Percentiles rank a stretch among this genome's conserved stretches.
Conservation (phyloP, 2,329 filamentous ascomycete genomes). For the Fusarium avenaceum region DNA sequence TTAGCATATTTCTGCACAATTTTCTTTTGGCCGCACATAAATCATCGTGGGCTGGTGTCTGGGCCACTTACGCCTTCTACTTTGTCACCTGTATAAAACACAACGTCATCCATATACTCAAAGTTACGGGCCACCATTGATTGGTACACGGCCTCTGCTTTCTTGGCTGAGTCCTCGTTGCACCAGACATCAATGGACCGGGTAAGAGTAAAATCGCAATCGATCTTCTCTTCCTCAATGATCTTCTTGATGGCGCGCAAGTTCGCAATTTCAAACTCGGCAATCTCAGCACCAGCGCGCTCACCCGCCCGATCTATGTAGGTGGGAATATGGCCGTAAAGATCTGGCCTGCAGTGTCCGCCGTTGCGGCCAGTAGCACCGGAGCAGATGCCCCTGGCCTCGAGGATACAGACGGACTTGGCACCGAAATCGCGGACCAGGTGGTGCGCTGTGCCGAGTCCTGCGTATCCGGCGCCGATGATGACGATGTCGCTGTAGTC, state of each 20-base stretch:
- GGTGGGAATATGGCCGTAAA: slow-evolving; percentile 6
- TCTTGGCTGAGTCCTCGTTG: slow-evolving; percentile 8
- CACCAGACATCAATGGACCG: slow-evolving; percentile 15
- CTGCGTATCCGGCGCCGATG: slow-evolving; percentile 9
- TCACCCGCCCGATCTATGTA: slow-evolving; percentile 7
- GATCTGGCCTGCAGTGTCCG: slow-evolving; percentile 2
- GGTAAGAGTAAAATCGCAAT: slow-evolving; percentile 15
- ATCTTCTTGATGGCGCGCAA: slow-evolving; percentile 11
- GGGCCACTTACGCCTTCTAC: slow-evolving; percentile 4
- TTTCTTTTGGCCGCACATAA: rapidly evolving
- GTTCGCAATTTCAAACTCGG: neutral
- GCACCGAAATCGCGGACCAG: neutral
- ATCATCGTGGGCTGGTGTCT: neutral
- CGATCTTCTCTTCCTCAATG: slow-evolving; percentile 13
- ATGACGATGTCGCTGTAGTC: slow-evolving; percentile 10
- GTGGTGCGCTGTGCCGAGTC: slow-evolving; percentile 4
- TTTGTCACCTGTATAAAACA: slow-evolving; percentile 11
- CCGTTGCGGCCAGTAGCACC: slow-evolving; percentile 16
- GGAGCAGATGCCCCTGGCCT: slow-evolving; percentile 5
- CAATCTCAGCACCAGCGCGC: slow-evolving; percentile 13
- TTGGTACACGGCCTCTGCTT: slow-evolving; percentile 2
- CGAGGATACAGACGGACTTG: slow-evolving; percentile 1
- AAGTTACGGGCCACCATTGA: slow-evolving; percentile 12
- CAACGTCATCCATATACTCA: slow-evolving; percentile 17
- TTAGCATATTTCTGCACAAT: neutral